A percentile compares a stretch with the other conserved stretches of the same genome.
Conservation (phyloP, 2,329 filamentous ascomycete genomes). For the Calonectria ilicicola region DNA sequence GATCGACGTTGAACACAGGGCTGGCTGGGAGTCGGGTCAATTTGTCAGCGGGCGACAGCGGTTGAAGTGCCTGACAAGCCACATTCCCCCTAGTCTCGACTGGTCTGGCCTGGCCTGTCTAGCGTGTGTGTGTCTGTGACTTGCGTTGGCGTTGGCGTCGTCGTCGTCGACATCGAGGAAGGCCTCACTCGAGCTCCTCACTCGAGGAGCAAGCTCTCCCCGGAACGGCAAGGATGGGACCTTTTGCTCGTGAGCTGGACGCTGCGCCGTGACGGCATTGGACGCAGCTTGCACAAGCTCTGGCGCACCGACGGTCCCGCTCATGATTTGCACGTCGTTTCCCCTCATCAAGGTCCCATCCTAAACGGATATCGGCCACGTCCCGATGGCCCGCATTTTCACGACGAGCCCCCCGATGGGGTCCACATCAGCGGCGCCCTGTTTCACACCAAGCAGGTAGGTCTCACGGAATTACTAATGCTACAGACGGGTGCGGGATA, state of each 20-base stretch:
- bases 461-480: slow-evolving; percentile 7
- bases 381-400: slow-evolving; percentile 13
- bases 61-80: too few relatives aligned
- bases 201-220: not conserved
- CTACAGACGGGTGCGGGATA: not conserved
- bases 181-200: not conserved
- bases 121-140: too few relatives aligned
- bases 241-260: not conserved
- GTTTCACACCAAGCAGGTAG: not conserved
- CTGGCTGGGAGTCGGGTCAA: not conserved
- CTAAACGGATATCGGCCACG: slow-evolving; percentile 16
- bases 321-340: not conserved
- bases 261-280: not conserved
- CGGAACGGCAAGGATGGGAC: not conserved
- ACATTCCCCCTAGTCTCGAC: too few relatives aligned
- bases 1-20: not conserved
- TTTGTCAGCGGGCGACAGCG: slow-evolving; percentile 2
- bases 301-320: not conserved
- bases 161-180: not conserved
- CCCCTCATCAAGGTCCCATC: not conserved
- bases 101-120: too few relatives aligned
- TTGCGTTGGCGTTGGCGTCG: not conserved
- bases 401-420: not conserved
- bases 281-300: not conserved
- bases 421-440: not conserved